Evolutionary conservation across 73 alveolate genomes (phyloP), one percentile per base, ranked within the genome.

Genomic region (Effrenium voratum): DNA sequence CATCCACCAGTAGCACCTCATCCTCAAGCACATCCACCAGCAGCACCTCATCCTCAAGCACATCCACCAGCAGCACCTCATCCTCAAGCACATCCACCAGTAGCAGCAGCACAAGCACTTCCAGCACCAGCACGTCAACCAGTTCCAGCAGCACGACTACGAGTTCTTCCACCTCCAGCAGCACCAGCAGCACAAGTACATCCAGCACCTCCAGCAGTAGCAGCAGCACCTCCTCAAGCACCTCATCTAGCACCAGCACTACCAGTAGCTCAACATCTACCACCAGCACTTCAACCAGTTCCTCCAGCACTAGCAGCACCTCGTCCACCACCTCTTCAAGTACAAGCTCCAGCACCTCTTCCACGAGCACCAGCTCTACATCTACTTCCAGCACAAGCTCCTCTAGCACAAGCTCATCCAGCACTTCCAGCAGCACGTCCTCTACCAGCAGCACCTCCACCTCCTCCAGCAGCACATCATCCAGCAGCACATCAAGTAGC

Each of bases 1-100:
- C n/a, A n/a, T n/a, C n/a, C n/a, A n/a, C n/a, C n/a, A n/a, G n/a
- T n/a, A 52, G 63, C 19, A 52, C 63, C 63, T 12, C 63, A 8
- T 12, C 63, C 26, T 19, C 8, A n/a, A 24, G 40, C 59, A 15
- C 59, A 4, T 75, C 91, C 44, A 22, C 91, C 73, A 49, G 40
- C 73, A 49, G 40, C 43, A 80, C 41, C 60, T 43, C 88, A 34
- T 77, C 88, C 34, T 22, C 43, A 22, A 22, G 41, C n/a, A 28
- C 88, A 5, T 77, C 88, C 66, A 77, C 63, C 88, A 43, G 63
- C 38, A 16, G 63, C 36, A 1, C 50, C 50, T 34, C 50, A 13
- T 45, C 70, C 91, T 19, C 91, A 2, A 80, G 91, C 34, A 36
- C 91, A 46, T 45, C 91, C 32, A 28, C 91, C 3, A 80, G 47